Evolutionary conservation across 495 filamentous ascomycete genomes (phyloP).

Genomic region (Cercophora sp.): DNA sequence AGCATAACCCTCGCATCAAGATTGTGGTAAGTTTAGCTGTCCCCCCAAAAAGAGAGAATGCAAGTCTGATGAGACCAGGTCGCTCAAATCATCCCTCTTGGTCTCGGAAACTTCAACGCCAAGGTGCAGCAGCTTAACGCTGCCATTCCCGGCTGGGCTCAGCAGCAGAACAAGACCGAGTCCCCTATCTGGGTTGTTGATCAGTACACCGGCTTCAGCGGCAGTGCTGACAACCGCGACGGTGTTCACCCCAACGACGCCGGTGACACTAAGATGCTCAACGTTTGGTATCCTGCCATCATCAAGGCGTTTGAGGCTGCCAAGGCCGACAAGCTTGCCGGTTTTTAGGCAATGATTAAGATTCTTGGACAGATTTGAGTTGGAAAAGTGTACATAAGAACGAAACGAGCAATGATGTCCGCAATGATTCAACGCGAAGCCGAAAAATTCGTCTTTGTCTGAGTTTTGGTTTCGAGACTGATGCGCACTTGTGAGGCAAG

Average conservation of each 20-base stretch:
- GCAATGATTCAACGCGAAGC: too few species aligned
- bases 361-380: too few species aligned
- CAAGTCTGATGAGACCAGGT: conserved; percentile 30
- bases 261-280: conserved; percentile 45
- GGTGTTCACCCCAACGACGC: conserved; percentile 46
- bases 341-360: too few species aligned
- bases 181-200: conserved; percentile 52
- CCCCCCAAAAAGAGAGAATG: not conserved
- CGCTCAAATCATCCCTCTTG: conserved; percentile 51
- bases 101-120: conserved; percentile 30
- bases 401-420: too few species aligned
- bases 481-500: too few species aligned
- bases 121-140: conserved; percentile 43
- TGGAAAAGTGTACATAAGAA: too few species aligned
- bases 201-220: conserved; percentile 44
- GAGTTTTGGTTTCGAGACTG: too few species aligned
- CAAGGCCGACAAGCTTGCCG: conserved; percentile 12
- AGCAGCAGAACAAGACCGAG: conserved; percentile 39
- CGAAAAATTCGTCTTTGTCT: too few species aligned
- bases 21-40: conserved; percentile 40
- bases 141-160: conserved; percentile 45
- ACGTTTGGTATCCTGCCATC: conserved; percentile 43
- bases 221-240: conserved; percentile 37
- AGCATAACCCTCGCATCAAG: conserved; percentile 45
- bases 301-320: conserved; percentile 32